These are phyloP conservation scores for Claviceps sp. DNA, from an alignment of 2,329 filamentous ascomycete species.

Conservation along the genomic window DNA sequence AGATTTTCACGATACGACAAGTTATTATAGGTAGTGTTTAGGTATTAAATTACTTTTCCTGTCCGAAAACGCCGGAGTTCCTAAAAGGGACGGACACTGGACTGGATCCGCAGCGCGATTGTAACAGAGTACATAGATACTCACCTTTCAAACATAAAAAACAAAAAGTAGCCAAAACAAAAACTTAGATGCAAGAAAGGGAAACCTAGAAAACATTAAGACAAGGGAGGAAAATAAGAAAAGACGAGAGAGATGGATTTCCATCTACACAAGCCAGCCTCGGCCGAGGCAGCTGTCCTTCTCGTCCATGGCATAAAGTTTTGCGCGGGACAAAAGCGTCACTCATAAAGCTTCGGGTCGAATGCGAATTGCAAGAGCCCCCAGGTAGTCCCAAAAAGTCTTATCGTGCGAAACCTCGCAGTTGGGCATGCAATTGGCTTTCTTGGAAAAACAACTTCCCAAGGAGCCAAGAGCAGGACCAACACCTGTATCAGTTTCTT, in stretches of 20 bases:
- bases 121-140: constrained; percentile 2
- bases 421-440: not conserved
- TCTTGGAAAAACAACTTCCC: too few relatives aligned
- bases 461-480: not conserved
- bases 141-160: constrained; percentile 4
- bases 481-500: not conserved
- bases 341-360: constrained; percentile 11
- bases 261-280: constrained; percentile 1
- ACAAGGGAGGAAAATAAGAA: constrained; percentile 4
- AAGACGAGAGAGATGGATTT: constrained; percentile 4
- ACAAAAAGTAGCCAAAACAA: not conserved
- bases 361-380: constrained; percentile 15
- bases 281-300: not conserved
- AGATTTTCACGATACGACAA: too few relatives aligned
- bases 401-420: constrained; percentile 4
- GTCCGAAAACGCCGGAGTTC: constrained; percentile 1
- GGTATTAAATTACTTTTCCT: constrained; percentile 3
- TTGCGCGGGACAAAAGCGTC: constrained; percentile 2
- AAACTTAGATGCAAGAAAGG: not conserved
- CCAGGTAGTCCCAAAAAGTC: constrained; percentile 20
- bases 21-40: too few relatives aligned
- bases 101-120: not conserved
- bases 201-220: not conserved
- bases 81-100: not conserved
- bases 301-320: constrained; percentile 1